A percentile compares a stretch with the other conserved stretches of the same genome.
phyloP scores from a whole-genome alignment of 1,284 basidiomycete genomes.

The Apiotrichum gamsii region DNA sequence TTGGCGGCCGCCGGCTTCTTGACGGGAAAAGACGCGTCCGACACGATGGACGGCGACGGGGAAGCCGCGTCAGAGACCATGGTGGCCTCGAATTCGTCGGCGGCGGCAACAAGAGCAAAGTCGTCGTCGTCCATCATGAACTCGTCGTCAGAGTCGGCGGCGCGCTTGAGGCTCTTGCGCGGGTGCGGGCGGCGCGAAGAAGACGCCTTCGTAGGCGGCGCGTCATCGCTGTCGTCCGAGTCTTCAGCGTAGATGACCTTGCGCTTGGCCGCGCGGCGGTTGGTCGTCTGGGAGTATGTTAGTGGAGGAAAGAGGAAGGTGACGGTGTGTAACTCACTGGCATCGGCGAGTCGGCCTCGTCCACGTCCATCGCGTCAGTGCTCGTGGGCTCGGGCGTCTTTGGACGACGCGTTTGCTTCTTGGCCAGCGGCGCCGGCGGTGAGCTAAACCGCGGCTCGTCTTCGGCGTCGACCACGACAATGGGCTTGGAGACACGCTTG shows the following conservation, averaged over 20 bases:
- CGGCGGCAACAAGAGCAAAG: constrained; percentile 35
- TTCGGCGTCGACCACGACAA: constrained; percentile 17
- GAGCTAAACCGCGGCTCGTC: constrained; percentile 30
- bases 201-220: neutral
- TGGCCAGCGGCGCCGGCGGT: constrained; percentile 17
- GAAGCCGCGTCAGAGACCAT: constrained; percentile 21
- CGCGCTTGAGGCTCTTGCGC: constrained; percentile 35
- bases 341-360: constrained; percentile 25
- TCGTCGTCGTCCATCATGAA: constrained; percentile 43
- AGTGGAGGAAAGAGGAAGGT: neutral
- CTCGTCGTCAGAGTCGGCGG: constrained; percentile 37
- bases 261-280: constrained; percentile 39
- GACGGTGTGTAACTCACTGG: constrained; percentile 17
- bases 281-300: constrained; percentile 13
- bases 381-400: neutral
- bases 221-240: constrained; percentile 18
- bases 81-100: constrained; percentile 36
- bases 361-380: constrained; percentile 23
- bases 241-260: constrained; percentile 45
- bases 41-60: constrained; percentile 21
- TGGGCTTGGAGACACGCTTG: constrained; percentile 1
- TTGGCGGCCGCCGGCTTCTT: constrained; percentile 16
- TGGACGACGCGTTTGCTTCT: constrained; percentile 7
- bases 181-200: constrained; percentile 5
- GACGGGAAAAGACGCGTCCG: constrained; percentile 31